Conservation (phyloP, 169 alveolate genomes). For the Plasmodium gallinaceum region DNA sequence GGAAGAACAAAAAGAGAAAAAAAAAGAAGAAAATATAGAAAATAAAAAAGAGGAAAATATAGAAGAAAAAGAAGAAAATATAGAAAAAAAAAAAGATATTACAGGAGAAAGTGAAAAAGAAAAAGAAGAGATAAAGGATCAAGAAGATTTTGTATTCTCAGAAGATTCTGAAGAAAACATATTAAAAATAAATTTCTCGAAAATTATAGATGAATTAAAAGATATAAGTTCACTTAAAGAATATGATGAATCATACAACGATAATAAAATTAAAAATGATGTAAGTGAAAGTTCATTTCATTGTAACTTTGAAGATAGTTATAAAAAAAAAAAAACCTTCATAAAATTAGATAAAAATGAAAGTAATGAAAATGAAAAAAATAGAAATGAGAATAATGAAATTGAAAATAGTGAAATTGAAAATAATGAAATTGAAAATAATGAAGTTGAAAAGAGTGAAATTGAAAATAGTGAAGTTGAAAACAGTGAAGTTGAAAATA, state of each 20-base stretch:
- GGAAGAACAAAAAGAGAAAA: neutral
- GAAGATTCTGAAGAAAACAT: constrained; percentile 47
- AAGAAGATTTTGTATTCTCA: constrained; percentile 23
- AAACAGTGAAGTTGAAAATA: neutral
- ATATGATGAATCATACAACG: too few relatives aligned
- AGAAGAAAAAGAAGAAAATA: neutral
- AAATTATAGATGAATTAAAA: neutral
- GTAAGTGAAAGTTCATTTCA: too few relatives aligned
- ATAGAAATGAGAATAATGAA: neutral
- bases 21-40: neutral
- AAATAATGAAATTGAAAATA: neutral
- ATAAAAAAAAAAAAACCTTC: neutral
- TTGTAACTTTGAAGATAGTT: neutral
- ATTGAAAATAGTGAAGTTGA: neutral
- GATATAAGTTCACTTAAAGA: neutral
- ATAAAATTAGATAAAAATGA: neutral
- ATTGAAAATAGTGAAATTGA: neutral
- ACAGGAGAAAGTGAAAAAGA: neutral
- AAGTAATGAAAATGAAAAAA: neutral
- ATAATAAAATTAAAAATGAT: too few relatives aligned
- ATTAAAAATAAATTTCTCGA: neutral
- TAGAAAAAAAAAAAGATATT: neutral
- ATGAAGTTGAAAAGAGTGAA: neutral
- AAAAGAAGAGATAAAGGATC: neutral
- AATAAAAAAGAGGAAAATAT: neutral